These are phyloP conservation scores for Dictyostelium citrinum DNA, from an alignment of 78 protist genomes.

Conservation along the genomic window DNA sequence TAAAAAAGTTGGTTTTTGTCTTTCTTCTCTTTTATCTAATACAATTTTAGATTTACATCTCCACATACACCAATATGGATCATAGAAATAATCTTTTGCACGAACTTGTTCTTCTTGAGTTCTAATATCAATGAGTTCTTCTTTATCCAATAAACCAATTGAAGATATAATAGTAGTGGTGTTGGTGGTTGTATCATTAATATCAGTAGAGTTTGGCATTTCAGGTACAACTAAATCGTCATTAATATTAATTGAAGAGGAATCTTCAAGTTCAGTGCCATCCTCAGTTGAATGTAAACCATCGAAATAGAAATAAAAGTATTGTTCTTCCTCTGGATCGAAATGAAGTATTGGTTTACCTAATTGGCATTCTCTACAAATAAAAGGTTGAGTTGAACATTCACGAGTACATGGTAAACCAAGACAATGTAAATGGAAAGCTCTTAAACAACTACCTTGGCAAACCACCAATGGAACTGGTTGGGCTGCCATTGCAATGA, in stretches of 20 bases:
- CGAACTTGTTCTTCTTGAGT: slow-evolving; percentile 38
- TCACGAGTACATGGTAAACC: slow-evolving; percentile 24
- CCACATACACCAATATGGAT: slow-evolving; percentile 83
- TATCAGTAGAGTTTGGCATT: not conserved
- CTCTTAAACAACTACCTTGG: slow-evolving; percentile 54
- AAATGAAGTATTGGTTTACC: slow-evolving; percentile 66
- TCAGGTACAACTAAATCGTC: not conserved
- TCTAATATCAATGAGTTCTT: slow-evolving; percentile 27
- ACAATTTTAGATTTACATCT: slow-evolving; percentile 62
- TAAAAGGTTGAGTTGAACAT: not conserved
- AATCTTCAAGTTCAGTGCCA: not conserved
- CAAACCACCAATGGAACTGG: slow-evolving; percentile 49
- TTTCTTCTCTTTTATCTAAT: slow-evolving; percentile 52
- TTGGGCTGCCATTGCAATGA: not conserved
- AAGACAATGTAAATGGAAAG: slow-evolving; percentile 68
- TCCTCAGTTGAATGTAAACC: slow-evolving; percentile 29
- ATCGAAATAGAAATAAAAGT: slow-evolving; percentile 63
- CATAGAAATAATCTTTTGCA: slow-evolving; percentile 43
- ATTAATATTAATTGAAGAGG: not conserved
- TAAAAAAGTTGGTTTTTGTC: slow-evolving; percentile 49
- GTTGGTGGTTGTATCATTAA: too few relatives aligned
- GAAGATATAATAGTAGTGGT: slow-evolving; percentile 2
- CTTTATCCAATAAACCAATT: slow-evolving; percentile 21
- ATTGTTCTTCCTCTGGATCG: slow-evolving; percentile 26
- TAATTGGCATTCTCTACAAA: slow-evolving; percentile 57